phyloP scores from a whole-genome alignment of 148 eudicot genomes.

The Arctostaphylos glauca region DNA sequence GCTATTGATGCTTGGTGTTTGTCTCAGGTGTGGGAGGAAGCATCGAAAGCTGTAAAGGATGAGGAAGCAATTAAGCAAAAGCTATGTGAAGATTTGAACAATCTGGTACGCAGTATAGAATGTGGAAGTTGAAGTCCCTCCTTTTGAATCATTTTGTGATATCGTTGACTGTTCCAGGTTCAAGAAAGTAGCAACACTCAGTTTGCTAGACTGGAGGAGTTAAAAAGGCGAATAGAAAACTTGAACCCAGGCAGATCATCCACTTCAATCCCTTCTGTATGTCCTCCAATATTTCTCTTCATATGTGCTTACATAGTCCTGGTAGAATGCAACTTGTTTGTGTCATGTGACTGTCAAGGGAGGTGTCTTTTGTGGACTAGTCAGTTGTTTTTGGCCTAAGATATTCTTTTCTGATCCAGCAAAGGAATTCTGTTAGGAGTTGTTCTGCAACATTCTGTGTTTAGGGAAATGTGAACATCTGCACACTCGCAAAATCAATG shows the following conservation, averaged over 20 bases:
- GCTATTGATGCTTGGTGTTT: background rate
- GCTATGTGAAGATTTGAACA: conserved; percentile 86
- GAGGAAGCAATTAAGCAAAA: conserved; percentile 85
- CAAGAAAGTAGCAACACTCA: conserved; percentile 79
- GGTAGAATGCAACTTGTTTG: background rate
- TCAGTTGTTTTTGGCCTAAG: background rate
- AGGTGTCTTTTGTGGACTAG: background rate
- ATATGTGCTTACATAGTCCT: background rate
- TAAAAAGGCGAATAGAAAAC: conserved; percentile 84
- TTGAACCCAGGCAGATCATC: conserved; percentile 80
- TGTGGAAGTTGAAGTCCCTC: conserved; percentile 13
- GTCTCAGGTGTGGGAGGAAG: conserved; percentile 70
- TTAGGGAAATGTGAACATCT: background rate
- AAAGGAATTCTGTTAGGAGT: background rate
- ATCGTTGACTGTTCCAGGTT: conserved; percentile 43
- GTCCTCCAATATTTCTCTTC: conserved; percentile 17
- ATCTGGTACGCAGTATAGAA: conserved; percentile 42
- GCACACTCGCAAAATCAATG: background rate
- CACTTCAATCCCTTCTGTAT: conserved; percentile 33
- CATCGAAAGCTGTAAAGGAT: conserved; percentile 67
- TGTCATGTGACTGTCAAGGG: background rate
- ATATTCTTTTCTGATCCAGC: conserved; percentile 7
- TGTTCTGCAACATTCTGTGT: background rate
- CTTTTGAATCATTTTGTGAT: conserved; percentile 8
- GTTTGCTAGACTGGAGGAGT: conserved; percentile 73